phyloP scores from a whole-genome alignment of 2,329 filamentous ascomycete species.

The Ophiognomonia clavigignenti-juglandacearum region DNA sequence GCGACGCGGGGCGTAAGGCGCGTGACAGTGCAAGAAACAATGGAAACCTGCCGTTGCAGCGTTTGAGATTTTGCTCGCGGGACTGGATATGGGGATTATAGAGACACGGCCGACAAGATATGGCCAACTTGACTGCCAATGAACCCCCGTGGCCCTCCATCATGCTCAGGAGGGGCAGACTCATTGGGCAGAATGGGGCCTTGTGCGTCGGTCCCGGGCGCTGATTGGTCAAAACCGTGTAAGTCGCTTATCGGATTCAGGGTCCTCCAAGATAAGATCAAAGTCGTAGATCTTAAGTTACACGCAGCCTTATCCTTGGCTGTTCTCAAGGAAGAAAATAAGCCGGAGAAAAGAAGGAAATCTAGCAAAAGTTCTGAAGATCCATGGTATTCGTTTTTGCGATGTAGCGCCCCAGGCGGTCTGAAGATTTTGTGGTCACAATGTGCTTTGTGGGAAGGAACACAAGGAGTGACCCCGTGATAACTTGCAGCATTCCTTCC shows the following conservation, averaged over 20 bases:
- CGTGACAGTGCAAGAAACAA: no score
- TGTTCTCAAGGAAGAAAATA: no score
- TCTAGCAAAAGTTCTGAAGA: no score
- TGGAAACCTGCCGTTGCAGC: no score
- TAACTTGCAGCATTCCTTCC: no score
- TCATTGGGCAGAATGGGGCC: slow-evolving; percentile 11
- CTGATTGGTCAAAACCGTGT: slow-evolving; percentile 18
- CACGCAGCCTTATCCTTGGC: neutral
- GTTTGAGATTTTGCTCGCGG: neutral
- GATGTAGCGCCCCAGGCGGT: no score
- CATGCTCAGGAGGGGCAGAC: slow-evolving; percentile 6
- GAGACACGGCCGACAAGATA: neutral
- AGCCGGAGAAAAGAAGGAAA: no score
- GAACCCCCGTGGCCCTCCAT: slow-evolving; percentile 6
- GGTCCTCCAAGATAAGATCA: neutral
- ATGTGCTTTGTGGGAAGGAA: no score
- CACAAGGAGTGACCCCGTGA: no score
- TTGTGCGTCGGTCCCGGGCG: slow-evolving; percentile 13
- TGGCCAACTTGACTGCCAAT: slow-evolving; percentile 9
- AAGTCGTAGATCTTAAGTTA: neutral
- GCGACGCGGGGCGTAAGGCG: neutral
- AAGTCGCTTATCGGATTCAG: slow-evolving; percentile 8
- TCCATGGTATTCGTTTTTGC: no score
- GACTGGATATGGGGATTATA: neutral
- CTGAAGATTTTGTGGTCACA: no score